Base-by-base conservation (phyloP, 495 filamentous ascomycete species). In the Darksidea phi region DNA sequence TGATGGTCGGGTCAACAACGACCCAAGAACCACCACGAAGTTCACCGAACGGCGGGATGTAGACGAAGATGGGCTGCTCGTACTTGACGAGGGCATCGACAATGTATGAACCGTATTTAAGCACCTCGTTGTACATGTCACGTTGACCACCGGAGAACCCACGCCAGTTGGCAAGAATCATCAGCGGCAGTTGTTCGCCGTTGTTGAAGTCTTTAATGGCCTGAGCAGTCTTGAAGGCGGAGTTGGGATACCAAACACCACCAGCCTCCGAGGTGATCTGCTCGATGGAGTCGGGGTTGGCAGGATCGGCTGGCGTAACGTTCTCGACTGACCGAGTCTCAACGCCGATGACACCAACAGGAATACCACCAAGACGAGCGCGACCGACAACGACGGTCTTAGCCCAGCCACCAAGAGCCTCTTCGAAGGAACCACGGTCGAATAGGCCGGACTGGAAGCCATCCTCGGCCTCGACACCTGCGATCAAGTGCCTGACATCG, bases 231-330 rank as follows among this genome's bases (percentile, higher is more conserved):
- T 98, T 98, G 84, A 89, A 97, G 32, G 94, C 95, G 5, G 92
- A 96, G 82, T 98, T 98, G 68, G 94, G 94, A 75, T 97, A 98
- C 94, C 94, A 98, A 24, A 98, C 94, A 71, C 95, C 95, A 79
- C 94, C 94, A 67, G 94, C 94, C 79, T 98, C 94, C 55, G 86
- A 90, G 58, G 82, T 82, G 66, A 97, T 84, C 77, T 95, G 91
- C 78, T 98, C 94, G 68, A 90, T 94, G 4, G 94, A 98, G 75
- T 97, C 94, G 10, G 93, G 94, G 78, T 98, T 97, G 67, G 94
- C 94, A 38, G 95, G 93, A 68, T 98, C 94, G n/a, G 95, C 94
- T 53, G 94, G 94, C 13, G 89, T 95, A 69, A 98, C 82, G 73
- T 97, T 97, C 82, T 97, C 94, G 20, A 97, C 88, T 0, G 91